Percentiles rank a stretch among this genome's conserved stretches.
Conservation (phyloP, 1,284 basidiomycete genomes). For the Wallemia ichthyophaga region DNA sequence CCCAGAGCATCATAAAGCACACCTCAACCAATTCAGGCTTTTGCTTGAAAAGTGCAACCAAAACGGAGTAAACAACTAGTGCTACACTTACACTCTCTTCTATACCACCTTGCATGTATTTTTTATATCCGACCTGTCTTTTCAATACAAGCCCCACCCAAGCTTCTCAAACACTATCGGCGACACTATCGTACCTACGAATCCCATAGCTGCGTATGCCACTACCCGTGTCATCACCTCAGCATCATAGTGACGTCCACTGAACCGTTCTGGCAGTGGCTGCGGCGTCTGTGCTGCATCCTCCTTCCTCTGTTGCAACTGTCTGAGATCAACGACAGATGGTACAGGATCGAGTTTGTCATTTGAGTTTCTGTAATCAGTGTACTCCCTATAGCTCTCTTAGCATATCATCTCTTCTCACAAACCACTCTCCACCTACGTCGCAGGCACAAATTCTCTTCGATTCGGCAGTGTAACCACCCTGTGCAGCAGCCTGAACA, state of each 20-base stretch:
- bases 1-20: not conserved
- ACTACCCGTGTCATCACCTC: conserved; percentile 74
- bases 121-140: no score
- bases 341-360: conserved; percentile 35
- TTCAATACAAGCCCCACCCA: not conserved
- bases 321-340: conserved; percentile 41
- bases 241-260: conserved; percentile 42
- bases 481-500: conserved; percentile 38
- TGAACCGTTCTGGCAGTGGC: conserved; percentile 10
- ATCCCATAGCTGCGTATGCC: conserved; percentile 59
- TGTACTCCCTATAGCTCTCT: conserved; percentile 9
- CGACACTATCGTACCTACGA: conserved; percentile 29
- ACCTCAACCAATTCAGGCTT: not conserved
- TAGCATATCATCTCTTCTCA: conserved; percentile 26
- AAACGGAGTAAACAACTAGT: no score
- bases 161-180: conserved; percentile 27
- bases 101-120: no score
- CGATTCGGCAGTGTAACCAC: conserved; percentile 32
- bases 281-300: conserved; percentile 3
- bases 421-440: conserved; percentile 17
- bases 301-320: conserved; percentile 4
- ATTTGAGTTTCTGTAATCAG: conserved; percentile 24
- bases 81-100: no score
- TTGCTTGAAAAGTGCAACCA: not conserved
- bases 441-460: conserved; percentile 59